Percentiles rank a stretch among this genome's conserved stretches.
phyloP scores from a whole-genome alignment of 495 filamentous ascomycete species.

The Hypomontagnella submonticulosa region DNA sequence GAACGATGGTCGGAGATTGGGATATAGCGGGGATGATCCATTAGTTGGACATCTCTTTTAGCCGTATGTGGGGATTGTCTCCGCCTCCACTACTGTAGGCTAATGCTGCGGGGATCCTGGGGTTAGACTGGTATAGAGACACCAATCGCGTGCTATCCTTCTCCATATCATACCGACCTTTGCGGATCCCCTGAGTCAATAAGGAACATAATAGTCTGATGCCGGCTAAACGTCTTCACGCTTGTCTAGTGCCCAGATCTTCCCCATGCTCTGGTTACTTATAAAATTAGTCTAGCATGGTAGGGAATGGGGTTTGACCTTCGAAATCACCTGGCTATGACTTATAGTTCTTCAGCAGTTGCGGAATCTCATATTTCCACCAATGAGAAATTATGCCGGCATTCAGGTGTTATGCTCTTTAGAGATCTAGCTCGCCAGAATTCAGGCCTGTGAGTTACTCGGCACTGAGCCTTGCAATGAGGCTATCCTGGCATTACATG shows the following conservation, averaged over 20 bases:
- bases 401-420: neutral
- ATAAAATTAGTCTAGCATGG: neutral
- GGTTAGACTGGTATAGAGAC: slow-evolving; percentile 6
- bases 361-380: slow-evolving; percentile 30
- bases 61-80: slow-evolving; percentile 33
- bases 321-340: neutral
- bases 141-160: neutral
- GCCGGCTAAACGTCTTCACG: slow-evolving; percentile 23
- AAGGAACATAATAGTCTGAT: neutral
- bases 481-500: neutral
- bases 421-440: neutral
- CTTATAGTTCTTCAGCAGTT: neutral
- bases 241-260: neutral
- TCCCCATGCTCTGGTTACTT: neutral
- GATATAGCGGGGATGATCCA: slow-evolving; percentile 22
- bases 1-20: slow-evolving; percentile 1
- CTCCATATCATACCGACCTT: slow-evolving; percentile 2
- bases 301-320: neutral
- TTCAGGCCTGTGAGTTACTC: neutral
- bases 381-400: slow-evolving; percentile 16
- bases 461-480: neutral
- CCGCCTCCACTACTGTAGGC: slow-evolving; percentile 19
- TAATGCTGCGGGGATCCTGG: slow-evolving; percentile 34
- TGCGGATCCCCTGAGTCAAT: neutral
- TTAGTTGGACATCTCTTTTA: slow-evolving; percentile 22